Evolutionary conservation across 805 yeast species (phyloP), one percentile per base, ranked within the genome.

Genomic region (Wickerhamomyces bisporus): DNA sequence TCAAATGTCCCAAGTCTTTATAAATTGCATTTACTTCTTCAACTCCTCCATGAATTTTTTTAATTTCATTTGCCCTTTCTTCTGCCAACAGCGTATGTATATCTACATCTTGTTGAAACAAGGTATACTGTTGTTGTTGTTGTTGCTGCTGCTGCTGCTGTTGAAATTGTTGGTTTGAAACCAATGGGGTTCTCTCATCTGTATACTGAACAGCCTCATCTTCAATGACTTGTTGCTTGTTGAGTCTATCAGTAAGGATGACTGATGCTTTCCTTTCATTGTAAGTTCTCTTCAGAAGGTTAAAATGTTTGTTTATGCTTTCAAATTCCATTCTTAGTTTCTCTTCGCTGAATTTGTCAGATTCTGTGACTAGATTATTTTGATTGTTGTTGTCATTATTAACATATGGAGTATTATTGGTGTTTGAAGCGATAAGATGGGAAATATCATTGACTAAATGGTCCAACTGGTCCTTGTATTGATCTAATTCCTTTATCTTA

Each of bases 1-100:
- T 93, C 50, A 89, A 64, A 27, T 77, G 72, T 13, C 88, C 87
- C 40, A 89, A 60, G 51, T 88, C 95, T 47, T 79, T 78, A 58
- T 87, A 88, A 4, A 89, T 88, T 9, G 87, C 71, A 58, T 89
- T 88, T 30, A 89, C 86, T 47, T 89, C 96, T 37, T 71, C 74
- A 10, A 88, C 86, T 0, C 95, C 95, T 30, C 77, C 76, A 30
- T 82, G 79, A 8, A 88, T 81, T 43, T 76, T 79, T 23, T 70
- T 66, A 24, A 89, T 83, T 44, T 86, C 93, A 18, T 75, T 64
- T 37, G 83, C 80, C 39, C 96, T 65, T 52, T 86, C 91, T 40
- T 79, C 76, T 3, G 88, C 78, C 5, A 84, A 59, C 1, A 79
- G 57, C 1, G 75, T 50, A 49, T 85, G 91, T 44, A 79, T 77